phyloP scores from a whole-genome alignment of 495 filamentous ascomycete species.

The Hypoxylon fragiforme region DNA sequence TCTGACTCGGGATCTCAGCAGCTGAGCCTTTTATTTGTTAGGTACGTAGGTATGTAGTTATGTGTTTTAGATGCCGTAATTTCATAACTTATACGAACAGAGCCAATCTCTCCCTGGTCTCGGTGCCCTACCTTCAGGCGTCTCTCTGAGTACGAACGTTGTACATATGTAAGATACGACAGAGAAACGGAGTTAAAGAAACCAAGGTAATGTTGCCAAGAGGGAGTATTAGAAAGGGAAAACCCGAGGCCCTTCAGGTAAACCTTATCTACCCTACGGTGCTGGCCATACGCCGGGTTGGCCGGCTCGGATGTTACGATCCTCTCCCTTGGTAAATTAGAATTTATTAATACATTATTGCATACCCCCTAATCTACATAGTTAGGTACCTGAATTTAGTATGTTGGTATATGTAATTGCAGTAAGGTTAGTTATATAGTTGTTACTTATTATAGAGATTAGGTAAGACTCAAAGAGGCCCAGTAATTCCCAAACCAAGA shows the following conservation, averaged over 20 bases:
- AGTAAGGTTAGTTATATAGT: too few species aligned
- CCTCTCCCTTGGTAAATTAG: constrained; percentile 22
- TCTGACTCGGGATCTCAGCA: not conserved
- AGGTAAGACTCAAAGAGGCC: too few species aligned
- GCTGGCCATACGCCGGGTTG: constrained; percentile 8
- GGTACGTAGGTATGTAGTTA: too few species aligned
- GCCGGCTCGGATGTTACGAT: constrained; percentile 20
- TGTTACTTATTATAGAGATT: too few species aligned
- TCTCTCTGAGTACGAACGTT: not conserved
- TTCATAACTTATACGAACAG: not conserved
- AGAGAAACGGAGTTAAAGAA: constrained; percentile 25
- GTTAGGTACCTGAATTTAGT: too few species aligned
- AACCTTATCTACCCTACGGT: constrained; percentile 17
- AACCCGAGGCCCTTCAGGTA: constrained; percentile 27
- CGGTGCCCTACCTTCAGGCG: too few species aligned
- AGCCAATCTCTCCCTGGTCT: too few species aligned
- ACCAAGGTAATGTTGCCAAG: not conserved
- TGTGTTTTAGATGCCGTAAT: not conserved
- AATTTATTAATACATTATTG: not conserved
- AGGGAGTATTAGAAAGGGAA: not conserved
- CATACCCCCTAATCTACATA: too few species aligned
- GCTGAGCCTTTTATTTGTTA: too few species aligned
- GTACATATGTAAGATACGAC: not conserved
- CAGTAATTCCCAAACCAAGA: not conserved
- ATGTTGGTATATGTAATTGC: too few species aligned